Percentiles rank a stretch among this genome's conserved stretches.
phyloP scores from a whole-genome alignment of 140 eudicot genomes.

The Cichorium intybus region DNA sequence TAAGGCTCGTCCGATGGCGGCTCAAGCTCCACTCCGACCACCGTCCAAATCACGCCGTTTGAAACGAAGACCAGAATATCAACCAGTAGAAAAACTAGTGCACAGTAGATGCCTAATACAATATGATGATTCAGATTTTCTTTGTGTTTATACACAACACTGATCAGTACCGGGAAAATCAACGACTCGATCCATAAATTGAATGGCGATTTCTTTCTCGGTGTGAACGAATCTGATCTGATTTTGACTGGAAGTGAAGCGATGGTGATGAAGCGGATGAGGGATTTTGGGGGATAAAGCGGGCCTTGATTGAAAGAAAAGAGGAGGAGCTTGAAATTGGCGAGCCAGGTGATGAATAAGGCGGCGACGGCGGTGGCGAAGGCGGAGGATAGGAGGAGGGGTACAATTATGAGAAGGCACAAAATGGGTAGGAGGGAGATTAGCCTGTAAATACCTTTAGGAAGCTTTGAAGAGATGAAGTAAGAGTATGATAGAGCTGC shows the following conservation, averaged over 20 bases:
- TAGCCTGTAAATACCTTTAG: slow-evolving; percentile 41
- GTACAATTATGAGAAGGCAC: slow-evolving; percentile 46
- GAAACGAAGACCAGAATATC: slow-evolving; percentile 37
- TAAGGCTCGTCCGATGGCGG: slow-evolving; percentile 69
- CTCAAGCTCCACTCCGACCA: slow-evolving; percentile 43
- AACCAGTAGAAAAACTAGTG: slow-evolving; percentile 34
- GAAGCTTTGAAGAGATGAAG: slow-evolving; percentile 44
- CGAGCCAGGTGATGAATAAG: slow-evolving; percentile 62
- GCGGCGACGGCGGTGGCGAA: slow-evolving; percentile 34
- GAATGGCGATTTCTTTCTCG: slow-evolving; percentile 7
- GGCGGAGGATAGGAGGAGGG: slow-evolving; percentile 47
- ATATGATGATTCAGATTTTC: slow-evolving; percentile 8
- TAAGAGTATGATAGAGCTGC: slow-evolving; percentile 40
- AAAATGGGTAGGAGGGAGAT: slow-evolving; percentile 55
- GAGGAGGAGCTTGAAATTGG: slow-evolving; percentile 65
- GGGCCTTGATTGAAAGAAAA: slow-evolving; percentile 58
- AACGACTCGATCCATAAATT: slow-evolving; percentile 18
- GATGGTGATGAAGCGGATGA: slow-evolving; percentile 39
- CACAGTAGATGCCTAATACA: slow-evolving; percentile 26
- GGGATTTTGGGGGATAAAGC: slow-evolving; percentile 31
- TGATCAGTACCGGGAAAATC: slow-evolving; percentile 16
- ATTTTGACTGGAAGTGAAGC: slow-evolving; percentile 54
- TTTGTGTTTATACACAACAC: slow-evolving; percentile 17
- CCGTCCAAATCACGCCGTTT: slow-evolving; percentile 3
- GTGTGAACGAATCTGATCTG: neutral